phyloP scores from a whole-genome alignment of 331 rosid genomes.

The Pyrus hybrid region DNA sequence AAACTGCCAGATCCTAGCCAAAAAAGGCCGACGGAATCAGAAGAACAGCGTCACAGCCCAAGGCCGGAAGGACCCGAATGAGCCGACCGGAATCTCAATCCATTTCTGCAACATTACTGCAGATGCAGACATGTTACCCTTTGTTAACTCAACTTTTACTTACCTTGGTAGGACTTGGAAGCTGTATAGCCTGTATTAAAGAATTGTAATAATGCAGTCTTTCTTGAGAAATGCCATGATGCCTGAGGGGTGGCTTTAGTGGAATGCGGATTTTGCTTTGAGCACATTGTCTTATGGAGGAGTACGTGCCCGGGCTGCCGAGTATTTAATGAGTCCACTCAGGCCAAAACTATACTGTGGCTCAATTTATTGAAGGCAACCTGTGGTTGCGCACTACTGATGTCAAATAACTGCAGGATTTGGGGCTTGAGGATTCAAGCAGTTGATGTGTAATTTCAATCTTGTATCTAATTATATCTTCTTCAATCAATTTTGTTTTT shows the following conservation, averaged over 20 bases:
- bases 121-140: constrained; percentile 41
- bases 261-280: constrained; percentile 48
- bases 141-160: constrained; percentile 19
- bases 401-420: constrained; percentile 52
- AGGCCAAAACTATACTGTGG: constrained; percentile 48
- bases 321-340: constrained; percentile 28
- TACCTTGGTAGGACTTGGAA: constrained; percentile 90
- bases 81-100: constrained; percentile 75
- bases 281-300: constrained; percentile 55
- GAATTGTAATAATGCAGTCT: constrained; percentile 59
- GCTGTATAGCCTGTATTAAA: constrained; percentile 44
- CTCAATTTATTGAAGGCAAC: constrained; percentile 67
- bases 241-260: constrained; percentile 83
- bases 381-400: constrained; percentile 85
- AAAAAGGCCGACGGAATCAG: constrained; percentile 48
- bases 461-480: constrained; percentile 6
- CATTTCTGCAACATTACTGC: constrained; percentile 71
- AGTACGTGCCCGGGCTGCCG: constrained; percentile 77
- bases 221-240: constrained; percentile 34
- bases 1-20: constrained; percentile 46
- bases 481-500: neutral
- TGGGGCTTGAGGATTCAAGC: neutral
- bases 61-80: constrained; percentile 59
- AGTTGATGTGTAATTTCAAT: neutral
- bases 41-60: constrained; percentile 90